Base-by-base conservation (phyloP, 345 rosid genomes). In the Populus alba region DNA sequence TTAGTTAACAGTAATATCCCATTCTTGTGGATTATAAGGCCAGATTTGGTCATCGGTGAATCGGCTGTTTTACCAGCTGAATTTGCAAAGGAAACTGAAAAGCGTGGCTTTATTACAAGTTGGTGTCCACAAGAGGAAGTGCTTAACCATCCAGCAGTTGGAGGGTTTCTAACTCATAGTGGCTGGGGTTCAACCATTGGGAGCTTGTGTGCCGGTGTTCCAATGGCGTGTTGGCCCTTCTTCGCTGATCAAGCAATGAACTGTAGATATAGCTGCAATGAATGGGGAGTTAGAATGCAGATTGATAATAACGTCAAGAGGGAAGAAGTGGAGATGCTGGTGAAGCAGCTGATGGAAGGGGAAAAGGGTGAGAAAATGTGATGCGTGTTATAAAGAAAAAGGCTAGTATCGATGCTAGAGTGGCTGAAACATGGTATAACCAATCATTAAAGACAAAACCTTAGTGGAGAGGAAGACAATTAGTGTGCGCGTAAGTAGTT, bases 21-120 rank as follows among this genome's bases (percentile, higher is more conserved):
- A 31, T 71, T 71, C 39, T 18, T 71, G 61, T 49, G 74, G 74
- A 49, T 71, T 25, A 71, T 71, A 25, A 49, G 74, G 27, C 41
- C 74, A 9, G 74, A 31, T 27, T 41, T 70, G 73, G 53, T 41
- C 23, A n/a, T 2, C 23, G 59, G 57, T 41, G 37, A 22, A 6
- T 23, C 33, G 1, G 33, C 55, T n/a, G 6, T 3, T 5, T 38
- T 69, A 51, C 47, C 59, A 25, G 20, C 57, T 2, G 59, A 68
- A 27, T 16, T 68, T 4, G 49, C 43, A 43, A n/a, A 39, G 25
- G 20, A 25, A 45, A 25, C 57, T 41, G 3, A 25, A 7, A n/a
- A 1, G 3, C 45, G 37, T 23, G 23, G 59, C 15, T 45, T 45
- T 5, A 70, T 70, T 23, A 7, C 53, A 7, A 70, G 73, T 27